Evolutionary conservation across 805 yeast genomes (phyloP).

Genomic region (Candida andamanensis): DNA sequence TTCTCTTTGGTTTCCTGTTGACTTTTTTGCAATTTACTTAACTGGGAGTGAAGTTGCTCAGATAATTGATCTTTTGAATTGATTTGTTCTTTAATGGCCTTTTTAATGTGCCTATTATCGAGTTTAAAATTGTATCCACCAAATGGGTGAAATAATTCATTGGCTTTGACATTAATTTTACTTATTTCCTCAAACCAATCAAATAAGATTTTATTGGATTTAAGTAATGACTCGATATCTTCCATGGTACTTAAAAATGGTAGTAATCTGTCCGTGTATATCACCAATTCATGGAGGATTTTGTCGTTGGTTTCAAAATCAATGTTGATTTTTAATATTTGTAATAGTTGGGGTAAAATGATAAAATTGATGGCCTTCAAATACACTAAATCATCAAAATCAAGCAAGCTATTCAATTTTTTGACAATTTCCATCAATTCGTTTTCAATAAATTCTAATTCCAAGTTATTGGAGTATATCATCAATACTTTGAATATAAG

Average conservation of each 20-base stretch:
- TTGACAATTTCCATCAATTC: constrained; percentile 17
- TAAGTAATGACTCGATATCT: constrained; percentile 8
- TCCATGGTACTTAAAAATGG: constrained; percentile 21
- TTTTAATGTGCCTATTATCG: too few relatives aligned
- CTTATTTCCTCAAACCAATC: constrained; percentile 14
- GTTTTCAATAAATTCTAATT: constrained; percentile 10
- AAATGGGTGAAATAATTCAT: constrained; percentile 1
- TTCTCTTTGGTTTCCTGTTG: constrained; percentile 8
- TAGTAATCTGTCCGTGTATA: constrained; percentile 57
- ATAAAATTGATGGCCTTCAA: constrained; percentile 27
- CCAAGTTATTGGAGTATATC: constrained; percentile 16
- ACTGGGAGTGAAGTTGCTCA: constrained; percentile 9
- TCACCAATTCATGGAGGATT: constrained; percentile 18
- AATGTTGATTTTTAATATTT: constrained; percentile 22
- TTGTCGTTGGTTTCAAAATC: constrained; percentile 16
- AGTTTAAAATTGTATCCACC: too few relatives aligned
- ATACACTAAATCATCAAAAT: constrained; percentile 12
- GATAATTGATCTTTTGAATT: constrained; percentile 1
- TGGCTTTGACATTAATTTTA: constrained; percentile 5
- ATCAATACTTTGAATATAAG: constrained; percentile 19
- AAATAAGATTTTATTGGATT: constrained; percentile 9
- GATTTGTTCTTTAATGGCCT: background rate
- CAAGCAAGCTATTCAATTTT: constrained; percentile 10
- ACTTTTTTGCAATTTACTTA: constrained; percentile 9
- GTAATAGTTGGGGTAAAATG: constrained; percentile 26